These are phyloP conservation scores for Coprinopsis cinerea DNA, from an alignment of 768 basidiomycete genomes.

Conservation along the genomic window DNA sequence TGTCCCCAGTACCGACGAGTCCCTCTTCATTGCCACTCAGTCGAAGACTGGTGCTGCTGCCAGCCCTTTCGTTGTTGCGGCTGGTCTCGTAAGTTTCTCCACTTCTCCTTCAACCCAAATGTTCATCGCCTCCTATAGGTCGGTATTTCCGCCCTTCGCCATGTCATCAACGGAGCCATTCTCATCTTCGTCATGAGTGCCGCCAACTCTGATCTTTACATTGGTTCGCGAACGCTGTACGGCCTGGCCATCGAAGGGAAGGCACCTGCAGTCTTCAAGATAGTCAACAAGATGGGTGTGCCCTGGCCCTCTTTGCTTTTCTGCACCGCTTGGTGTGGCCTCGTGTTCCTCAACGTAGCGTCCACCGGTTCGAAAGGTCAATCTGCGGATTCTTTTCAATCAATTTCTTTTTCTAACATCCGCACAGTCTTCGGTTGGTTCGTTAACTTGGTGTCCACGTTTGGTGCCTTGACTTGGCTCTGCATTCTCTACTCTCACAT, in stretches of 20 bases:
- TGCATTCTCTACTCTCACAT: conserved; percentile 55
- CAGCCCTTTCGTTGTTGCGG: conserved; percentile 58
- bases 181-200: conserved; percentile 61
- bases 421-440: conserved; percentile 45
- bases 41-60: conserved; percentile 50
- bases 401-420: conserved; percentile 17
- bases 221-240: conserved; percentile 43
- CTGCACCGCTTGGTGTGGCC: conserved; percentile 47
- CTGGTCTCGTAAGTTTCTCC: conserved; percentile 24
- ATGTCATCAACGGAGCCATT: conserved; percentile 62
- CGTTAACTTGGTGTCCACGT: conserved; percentile 42
- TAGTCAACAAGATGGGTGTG: conserved; percentile 40
- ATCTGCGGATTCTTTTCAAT: conserved; percentile 18
- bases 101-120: background rate
- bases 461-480: conserved; percentile 46
- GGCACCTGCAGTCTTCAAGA: conserved; percentile 38
- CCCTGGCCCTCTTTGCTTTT: conserved; percentile 47
- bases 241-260: conserved; percentile 46
- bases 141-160: conserved; percentile 52
- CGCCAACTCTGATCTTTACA: conserved; percentile 60
- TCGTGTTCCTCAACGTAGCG: conserved; percentile 55
- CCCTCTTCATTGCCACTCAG: conserved; percentile 40
- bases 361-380: conserved; percentile 46
- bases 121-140: conserved; percentile 23
- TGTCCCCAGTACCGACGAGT: conserved; percentile 54